A percentile compares a stretch with the other conserved stretches of the same genome.
These are phyloP conservation scores for Pterocarpus santalinus DNA, from an alignment of 306 rosid species.

Conservation along the genomic window DNA sequence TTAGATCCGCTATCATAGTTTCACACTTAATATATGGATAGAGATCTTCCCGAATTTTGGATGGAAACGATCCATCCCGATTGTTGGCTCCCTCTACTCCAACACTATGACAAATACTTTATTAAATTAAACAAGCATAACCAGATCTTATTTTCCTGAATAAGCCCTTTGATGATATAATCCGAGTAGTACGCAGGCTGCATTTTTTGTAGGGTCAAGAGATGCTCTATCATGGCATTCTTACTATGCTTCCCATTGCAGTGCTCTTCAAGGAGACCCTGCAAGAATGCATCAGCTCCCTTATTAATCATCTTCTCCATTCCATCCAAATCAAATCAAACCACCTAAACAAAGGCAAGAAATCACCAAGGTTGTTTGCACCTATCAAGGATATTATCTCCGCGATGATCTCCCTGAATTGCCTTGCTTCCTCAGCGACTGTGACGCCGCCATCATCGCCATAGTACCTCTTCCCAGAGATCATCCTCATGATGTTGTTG, in stretches of 20 bases:
- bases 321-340: constrained; percentile 40
- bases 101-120: too few relatives aligned
- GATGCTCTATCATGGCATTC: constrained; percentile 52
- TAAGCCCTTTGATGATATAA: constrained; percentile 54
- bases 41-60: too few relatives aligned
- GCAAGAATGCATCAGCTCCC: constrained; percentile 46
- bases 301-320: constrained; percentile 41
- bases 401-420: constrained; percentile 40
- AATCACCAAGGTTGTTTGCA: constrained; percentile 49
- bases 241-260: constrained; percentile 36
- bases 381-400: constrained; percentile 17
- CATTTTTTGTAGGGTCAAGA: constrained; percentile 50
- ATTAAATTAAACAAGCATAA: too few relatives aligned
- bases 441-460: constrained; percentile 31
- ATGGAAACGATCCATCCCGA: too few relatives aligned
- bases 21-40: too few relatives aligned
- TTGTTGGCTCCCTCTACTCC: too few relatives aligned
- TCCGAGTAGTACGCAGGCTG: constrained; percentile 46
- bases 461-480: not conserved
- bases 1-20: too few relatives aligned
- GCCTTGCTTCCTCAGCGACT: constrained; percentile 45
- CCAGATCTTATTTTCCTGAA: constrained; percentile 36
- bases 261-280: constrained; percentile 56
- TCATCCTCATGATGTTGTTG: constrained; percentile 52
- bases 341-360: constrained; percentile 54